Percentiles rank a stretch among this genome's conserved stretches.
phyloP scores from a whole-genome alignment of 192 early-diverging fungal genomes.

The Spizellomyces sp. region DNA sequence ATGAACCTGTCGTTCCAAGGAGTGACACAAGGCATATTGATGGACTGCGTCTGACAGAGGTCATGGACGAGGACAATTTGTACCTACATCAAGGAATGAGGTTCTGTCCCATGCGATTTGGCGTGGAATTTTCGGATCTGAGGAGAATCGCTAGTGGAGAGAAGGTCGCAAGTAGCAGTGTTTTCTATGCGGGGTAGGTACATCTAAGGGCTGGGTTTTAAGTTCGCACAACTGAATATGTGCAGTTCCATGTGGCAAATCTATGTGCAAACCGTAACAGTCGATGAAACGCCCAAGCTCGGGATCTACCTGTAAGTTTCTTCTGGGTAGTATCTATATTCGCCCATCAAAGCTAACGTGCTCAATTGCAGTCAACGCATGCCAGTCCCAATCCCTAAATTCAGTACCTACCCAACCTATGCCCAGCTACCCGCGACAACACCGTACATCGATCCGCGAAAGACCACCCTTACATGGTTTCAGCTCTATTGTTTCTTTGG shows the following conservation, averaged over 20 bases:
- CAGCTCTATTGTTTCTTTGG: constrained; percentile 37
- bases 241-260: constrained; percentile 46
- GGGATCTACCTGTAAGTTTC: constrained; percentile 42
- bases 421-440: constrained; percentile 7
- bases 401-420: constrained; percentile 9
- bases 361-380: constrained; percentile 18
- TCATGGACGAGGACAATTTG: constrained; percentile 18
- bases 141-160: constrained; percentile 20
- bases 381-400: constrained; percentile 11
- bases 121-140: constrained; percentile 44
- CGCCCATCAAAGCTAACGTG: no score
- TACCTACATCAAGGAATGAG: constrained; percentile 32
- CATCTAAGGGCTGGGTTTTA: neutral
- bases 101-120: constrained; percentile 47
- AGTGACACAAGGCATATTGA: constrained; percentile 48
- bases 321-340: neutral
- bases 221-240: neutral
- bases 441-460: constrained; percentile 36
- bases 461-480: constrained; percentile 35
- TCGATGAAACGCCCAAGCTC: constrained; percentile 19
- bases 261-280: constrained; percentile 36
- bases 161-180: constrained; percentile 18
- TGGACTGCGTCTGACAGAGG: constrained; percentile 8
- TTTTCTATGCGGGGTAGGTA: constrained; percentile 37
- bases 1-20: constrained; percentile 24